Evolutionary conservation across 139 green algal genomes (phyloP).

Genomic region (Coelastrella sp.): DNA sequence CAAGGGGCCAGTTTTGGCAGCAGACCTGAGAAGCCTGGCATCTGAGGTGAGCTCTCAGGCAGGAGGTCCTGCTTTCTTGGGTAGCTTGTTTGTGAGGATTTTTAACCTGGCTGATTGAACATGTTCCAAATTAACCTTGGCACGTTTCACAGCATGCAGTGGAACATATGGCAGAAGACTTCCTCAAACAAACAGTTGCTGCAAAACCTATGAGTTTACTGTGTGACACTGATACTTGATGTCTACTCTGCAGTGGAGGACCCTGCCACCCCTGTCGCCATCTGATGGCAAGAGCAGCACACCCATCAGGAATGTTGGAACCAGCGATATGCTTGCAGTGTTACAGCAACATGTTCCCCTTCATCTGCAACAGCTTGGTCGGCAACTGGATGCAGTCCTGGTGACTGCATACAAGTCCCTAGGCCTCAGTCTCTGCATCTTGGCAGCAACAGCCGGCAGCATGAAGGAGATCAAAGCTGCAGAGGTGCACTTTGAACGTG

Average conservation of each 20-base stretch:
- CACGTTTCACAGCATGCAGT: background rate
- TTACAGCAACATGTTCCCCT: background rate
- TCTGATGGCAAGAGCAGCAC: background rate
- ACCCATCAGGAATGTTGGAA: background rate
- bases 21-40: background rate
- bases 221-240: no score
- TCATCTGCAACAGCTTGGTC: background rate
- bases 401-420: slow-evolving; percentile 2
- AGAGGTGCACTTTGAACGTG: background rate
- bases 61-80: no score
- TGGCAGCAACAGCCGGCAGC: slow-evolving; percentile 24
- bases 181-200: background rate
- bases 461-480: background rate
- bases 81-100: background rate
- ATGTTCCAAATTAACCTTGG: no score
- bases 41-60: slow-evolving; percentile 25
- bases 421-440: slow-evolving; percentile 19
- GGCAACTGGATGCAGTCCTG: background rate
- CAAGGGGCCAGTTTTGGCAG: background rate
- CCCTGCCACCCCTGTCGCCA: no score
- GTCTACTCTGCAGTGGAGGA: no score
- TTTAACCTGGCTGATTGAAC: no score
- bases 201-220: background rate
- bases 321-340: background rate
- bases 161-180: background rate